phyloP scores from a whole-genome alignment of 306 rosid genomes.

The Potentilla sterilis region DNA sequence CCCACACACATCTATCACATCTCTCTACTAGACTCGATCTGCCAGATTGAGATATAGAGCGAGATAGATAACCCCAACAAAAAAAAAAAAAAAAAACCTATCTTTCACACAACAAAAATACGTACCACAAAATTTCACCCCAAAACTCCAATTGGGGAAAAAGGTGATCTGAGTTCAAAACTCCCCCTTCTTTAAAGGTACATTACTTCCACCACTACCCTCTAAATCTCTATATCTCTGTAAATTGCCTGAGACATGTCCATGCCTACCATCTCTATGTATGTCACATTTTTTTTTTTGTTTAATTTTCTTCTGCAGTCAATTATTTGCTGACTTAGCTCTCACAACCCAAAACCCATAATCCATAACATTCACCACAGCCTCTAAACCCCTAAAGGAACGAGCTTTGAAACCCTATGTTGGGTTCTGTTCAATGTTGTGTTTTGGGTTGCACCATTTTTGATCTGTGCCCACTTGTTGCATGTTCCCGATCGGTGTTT shows the following conservation, averaged over 20 bases:
- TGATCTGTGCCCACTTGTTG: conserved; percentile 28
- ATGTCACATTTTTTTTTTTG: conserved; percentile 46
- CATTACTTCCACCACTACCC: conserved; percentile 32
- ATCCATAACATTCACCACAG: conserved; percentile 3
- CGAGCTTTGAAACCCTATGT: conserved; percentile 33
- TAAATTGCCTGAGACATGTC: conserved; percentile 35
- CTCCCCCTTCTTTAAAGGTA: conserved; percentile 30
- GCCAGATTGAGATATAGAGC: conserved; percentile 30
- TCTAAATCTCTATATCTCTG: conserved; percentile 34
- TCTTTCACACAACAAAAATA: not conserved
- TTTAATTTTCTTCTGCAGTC: conserved; percentile 28
- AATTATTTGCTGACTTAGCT: conserved; percentile 52
- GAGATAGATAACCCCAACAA: not conserved
- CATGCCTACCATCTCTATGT: conserved; percentile 31
- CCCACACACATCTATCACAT: conserved; percentile 15
- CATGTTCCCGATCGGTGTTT: conserved; percentile 48
- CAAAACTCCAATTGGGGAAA: conserved; percentile 7
- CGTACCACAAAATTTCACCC: conserved; percentile 14
- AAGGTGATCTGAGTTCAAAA: conserved; percentile 29
- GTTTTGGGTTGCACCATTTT: conserved; percentile 31
- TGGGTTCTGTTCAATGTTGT: conserved; percentile 37
- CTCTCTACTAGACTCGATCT: conserved; percentile 20
- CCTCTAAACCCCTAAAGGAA: conserved; percentile 16
- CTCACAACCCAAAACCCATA: conserved; percentile 26
- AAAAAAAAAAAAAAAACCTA: not conserved